Evolutionary conservation across 345 rosid species (phyloP), one percentile per base, ranked within the genome.

Genomic region (Eucalyptus sp.): DNA sequence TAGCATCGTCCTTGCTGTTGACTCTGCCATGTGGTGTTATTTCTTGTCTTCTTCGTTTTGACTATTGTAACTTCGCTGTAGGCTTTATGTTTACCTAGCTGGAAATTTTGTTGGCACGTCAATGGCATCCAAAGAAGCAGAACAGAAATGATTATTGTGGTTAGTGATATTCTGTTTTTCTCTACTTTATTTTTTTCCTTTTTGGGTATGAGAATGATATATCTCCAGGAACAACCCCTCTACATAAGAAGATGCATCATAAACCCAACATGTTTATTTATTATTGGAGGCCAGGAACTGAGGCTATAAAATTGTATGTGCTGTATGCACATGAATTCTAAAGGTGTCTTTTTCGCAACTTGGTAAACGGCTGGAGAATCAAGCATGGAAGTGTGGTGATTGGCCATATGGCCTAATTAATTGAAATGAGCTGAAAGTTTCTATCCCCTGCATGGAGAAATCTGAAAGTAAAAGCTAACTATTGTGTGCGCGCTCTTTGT

Each of bases 101-200:
- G 95, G 56, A 33, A 93, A 43, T 91, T 89, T 90, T 93, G 93
- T 87, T 92, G 95, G 93, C 98, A 93, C 79, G 93, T 93, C 86
- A 96, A 96, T 87, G 99, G 99, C 76, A 92, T 97, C 92, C 95
- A 93, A 91, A 90, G 93, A 33, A 92, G 94, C 94, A 93, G 98
- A 92, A 98, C 97, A 81, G 98, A 97, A 88, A 95, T 97, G 99
- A 96, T 97, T 66, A 95, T 97, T 89, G 90, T 97, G 15, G 99
- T 95, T 88, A 94, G 98, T 92, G 71, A 71, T 7, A 25, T 4
- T 33, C 48, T 15, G 29, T 46, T 43, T 87, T 41, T 20, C 15
- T 60, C 16, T 24, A 25, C 18, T 37, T n/a, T 22, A 0, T 54
- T 33, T 24, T 15, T 37, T 13, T 41, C 7, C 3, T 25, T 16